Conservation (phyloP, 2,329 filamentous ascomycete species). For the Penicillium decumbens region DNA sequence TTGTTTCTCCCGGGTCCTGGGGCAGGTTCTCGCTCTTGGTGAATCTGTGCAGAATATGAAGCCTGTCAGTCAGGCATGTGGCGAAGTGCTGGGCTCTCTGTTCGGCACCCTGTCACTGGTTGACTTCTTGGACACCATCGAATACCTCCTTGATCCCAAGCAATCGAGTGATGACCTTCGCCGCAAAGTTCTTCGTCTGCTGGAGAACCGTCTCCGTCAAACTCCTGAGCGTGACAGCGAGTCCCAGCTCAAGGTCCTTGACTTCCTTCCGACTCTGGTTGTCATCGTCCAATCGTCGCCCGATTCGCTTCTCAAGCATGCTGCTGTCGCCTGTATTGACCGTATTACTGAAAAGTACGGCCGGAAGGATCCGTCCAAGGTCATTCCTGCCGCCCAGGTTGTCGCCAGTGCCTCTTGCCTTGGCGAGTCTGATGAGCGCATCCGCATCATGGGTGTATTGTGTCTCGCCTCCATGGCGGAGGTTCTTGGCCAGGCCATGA, state of each 20-base stretch:
- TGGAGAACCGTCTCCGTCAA: conserved; percentile 72
- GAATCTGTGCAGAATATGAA: conserved; percentile 46
- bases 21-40: conserved; percentile 61
- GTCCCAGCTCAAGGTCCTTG: conserved; percentile 66
- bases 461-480: conserved; percentile 87
- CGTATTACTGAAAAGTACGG: conserved; percentile 93
- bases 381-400: conserved; percentile 68
- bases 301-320: conserved; percentile 73
- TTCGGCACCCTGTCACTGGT: conserved; percentile 78
- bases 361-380: conserved; percentile 76
- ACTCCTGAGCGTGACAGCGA: conserved; percentile 64
- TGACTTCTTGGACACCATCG: conserved; percentile 84
- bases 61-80: conserved; percentile 44
- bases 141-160: conserved; percentile 63
- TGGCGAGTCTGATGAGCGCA: conserved; percentile 64
- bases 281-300: conserved; percentile 68
- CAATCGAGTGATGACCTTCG: conserved; percentile 70
- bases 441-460: conserved; percentile 78
- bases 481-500: conserved; percentile 77
- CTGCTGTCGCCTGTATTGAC: conserved; percentile 83
- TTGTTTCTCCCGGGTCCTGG: conserved; percentile 64
- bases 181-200: conserved; percentile 71
- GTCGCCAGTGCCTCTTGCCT: conserved; percentile 74
- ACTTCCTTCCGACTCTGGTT: conserved; percentile 74
- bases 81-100: conserved; percentile 71